These are phyloP conservation scores for Lyophyllum shimeji DNA, from an alignment of 768 basidiomycete species.

Conservation along the genomic window DNA sequence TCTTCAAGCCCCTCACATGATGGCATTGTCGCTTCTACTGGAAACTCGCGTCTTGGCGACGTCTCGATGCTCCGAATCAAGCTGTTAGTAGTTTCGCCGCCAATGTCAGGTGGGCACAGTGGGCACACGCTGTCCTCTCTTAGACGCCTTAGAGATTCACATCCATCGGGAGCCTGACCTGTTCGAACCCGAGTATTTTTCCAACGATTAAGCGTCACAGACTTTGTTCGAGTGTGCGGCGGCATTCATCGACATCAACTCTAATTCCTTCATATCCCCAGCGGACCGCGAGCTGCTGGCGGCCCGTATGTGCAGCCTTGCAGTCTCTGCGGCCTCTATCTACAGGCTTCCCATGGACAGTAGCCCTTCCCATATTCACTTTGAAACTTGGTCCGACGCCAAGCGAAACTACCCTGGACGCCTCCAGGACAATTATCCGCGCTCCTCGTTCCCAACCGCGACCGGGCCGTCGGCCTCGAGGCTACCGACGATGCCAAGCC, in stretches of 20 bases:
- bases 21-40: background rate
- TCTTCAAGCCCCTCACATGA: no score
- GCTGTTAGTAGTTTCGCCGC: background rate
- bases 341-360: background rate
- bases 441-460: background rate
- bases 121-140: background rate
- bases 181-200: background rate
- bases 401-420: background rate
- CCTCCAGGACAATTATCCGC: background rate
- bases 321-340: background rate
- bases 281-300: background rate
- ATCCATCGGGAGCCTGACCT: conserved; percentile 1
- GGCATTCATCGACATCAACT: background rate
- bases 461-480: background rate
- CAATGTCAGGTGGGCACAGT: background rate
- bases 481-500: background rate
- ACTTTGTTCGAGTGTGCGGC: background rate
- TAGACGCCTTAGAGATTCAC: background rate
- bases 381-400: background rate
- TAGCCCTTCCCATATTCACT: background rate
- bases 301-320: background rate
- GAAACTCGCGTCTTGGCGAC: background rate
- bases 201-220: conserved; percentile 1
- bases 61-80: background rate
- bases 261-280: background rate